Percentiles rank a stretch among this genome's conserved stretches.
Evolutionary conservation across 768 basidiomycete genomes (phyloP).

Genomic region (Galerina marginata): DNA sequence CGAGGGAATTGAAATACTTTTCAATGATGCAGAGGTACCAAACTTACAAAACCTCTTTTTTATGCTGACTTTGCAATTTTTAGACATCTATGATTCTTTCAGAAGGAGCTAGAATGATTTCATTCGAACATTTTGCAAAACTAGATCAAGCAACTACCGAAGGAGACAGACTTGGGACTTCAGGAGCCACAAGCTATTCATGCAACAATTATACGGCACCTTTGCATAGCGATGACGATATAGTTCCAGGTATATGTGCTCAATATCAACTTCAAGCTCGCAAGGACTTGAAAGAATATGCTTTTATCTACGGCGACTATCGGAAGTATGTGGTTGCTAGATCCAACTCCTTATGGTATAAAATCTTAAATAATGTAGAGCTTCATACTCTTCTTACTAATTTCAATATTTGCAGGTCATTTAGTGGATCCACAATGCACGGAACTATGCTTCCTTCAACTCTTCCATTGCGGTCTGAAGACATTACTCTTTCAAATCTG

Average conservation of each 20-base stretch:
- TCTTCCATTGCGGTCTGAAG: neutral
- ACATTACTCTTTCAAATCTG: neutral
- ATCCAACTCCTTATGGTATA: neutral
- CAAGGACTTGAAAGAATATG: neutral
- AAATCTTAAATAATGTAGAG: neutral
- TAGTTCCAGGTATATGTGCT: too few species aligned
- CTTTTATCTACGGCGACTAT: neutral
- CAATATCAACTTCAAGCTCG: too few species aligned
- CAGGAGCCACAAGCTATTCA: too few species aligned
- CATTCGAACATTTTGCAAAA: neutral
- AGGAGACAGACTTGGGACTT: neutral
- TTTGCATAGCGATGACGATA: too few species aligned
- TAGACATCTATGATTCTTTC: conserved; percentile 1
- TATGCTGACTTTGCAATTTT: neutral
- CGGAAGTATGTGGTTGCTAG: neutral
- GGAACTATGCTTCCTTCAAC: neutral
- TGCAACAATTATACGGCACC: too few species aligned
- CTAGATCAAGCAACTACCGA: neutral
- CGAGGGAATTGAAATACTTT: neutral
- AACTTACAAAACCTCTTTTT: neutral
- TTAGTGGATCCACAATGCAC: neutral
- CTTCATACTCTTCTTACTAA: neutral
- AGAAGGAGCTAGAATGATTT: neutral
- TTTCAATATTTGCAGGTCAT: neutral
- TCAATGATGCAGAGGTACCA: conserved; percentile 3